phyloP scores from a whole-genome alignment of 2,329 filamentous ascomycete species.

The Aureobasidium lini region DNA sequence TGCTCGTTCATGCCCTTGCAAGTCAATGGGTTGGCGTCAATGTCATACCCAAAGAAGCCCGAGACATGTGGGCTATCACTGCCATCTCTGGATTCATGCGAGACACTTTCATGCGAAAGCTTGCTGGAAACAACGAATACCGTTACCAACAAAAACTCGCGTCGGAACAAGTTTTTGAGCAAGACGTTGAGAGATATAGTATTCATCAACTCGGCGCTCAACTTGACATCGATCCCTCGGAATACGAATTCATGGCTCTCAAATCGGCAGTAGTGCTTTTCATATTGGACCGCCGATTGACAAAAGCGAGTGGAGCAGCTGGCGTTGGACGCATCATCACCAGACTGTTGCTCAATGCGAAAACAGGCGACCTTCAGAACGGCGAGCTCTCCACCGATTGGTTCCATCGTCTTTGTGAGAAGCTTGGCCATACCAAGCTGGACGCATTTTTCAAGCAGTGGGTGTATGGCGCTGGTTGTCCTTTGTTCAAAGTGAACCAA shows the following conservation, averaged over 20 bases:
- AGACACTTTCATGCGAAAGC: slow-evolving; percentile 79
- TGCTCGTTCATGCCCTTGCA: slow-evolving; percentile 74
- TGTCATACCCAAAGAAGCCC: slow-evolving; percentile 72
- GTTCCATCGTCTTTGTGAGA: slow-evolving; percentile 80
- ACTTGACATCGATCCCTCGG: slow-evolving; percentile 73
- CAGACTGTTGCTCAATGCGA: slow-evolving; percentile 76
- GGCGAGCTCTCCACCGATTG: slow-evolving; percentile 64
- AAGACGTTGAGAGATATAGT: slow-evolving; percentile 75
- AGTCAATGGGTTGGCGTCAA: slow-evolving; percentile 93
- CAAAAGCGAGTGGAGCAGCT: slow-evolving; percentile 77
- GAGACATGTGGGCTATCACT: slow-evolving; percentile 81
- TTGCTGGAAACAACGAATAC: slow-evolving; percentile 94
- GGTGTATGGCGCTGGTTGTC: slow-evolving; percentile 82
- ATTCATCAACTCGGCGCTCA: slow-evolving; percentile 71
- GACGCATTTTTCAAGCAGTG: slow-evolving; percentile 93
- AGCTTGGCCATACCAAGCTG: slow-evolving; percentile 75
- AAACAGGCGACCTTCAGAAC: slow-evolving; percentile 67
- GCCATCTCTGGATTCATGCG: slow-evolving; percentile 94
- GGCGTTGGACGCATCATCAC: slow-evolving; percentile 81
- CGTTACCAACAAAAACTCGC: slow-evolving; percentile 80
- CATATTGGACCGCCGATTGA: slow-evolving; percentile 83
- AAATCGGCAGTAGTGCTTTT: slow-evolving; percentile 89
- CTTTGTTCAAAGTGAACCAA: slow-evolving; percentile 76
- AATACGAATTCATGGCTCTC: slow-evolving; percentile 80
- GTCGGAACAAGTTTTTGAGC: slow-evolving; percentile 71